Conservation (phyloP, 805 yeast genomes). For the Starmerella asiatica region DNA sequence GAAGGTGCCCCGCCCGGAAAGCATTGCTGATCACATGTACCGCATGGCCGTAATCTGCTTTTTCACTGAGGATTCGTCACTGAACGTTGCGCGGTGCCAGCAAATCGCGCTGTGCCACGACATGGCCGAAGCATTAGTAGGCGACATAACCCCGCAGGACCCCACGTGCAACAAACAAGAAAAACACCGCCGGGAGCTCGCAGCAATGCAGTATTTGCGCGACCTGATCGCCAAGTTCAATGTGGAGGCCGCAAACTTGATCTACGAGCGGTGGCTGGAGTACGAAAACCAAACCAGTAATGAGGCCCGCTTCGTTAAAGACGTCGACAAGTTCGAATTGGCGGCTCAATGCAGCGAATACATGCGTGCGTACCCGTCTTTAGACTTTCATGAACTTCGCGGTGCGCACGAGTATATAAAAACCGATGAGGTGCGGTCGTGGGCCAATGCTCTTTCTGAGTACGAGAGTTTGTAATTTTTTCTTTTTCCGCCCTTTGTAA, state of each 20-base stretch:
- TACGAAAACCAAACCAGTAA: constrained; percentile 70
- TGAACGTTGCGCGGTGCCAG: constrained; percentile 57
- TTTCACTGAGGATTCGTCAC: constrained; percentile 40
- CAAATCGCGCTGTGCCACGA: constrained; percentile 86
- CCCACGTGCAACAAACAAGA: constrained; percentile 51
- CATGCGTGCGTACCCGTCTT: constrained; percentile 47
- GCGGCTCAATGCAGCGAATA: constrained; percentile 43
- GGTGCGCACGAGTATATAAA: constrained; percentile 48
- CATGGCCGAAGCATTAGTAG: constrained; percentile 86
- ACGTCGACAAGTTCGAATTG: constrained; percentile 84
- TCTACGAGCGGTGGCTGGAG: constrained; percentile 67
- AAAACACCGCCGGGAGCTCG: constrained; percentile 69
- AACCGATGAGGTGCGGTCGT: constrained; percentile 51
- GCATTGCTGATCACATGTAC: constrained; percentile 91
- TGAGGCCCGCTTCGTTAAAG: constrained; percentile 86
- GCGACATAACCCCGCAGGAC: constrained; percentile 84
- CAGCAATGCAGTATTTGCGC: constrained; percentile 54
- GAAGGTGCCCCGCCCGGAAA: constrained; percentile 43
- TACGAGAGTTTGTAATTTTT: constrained; percentile 1
- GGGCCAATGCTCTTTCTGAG: constrained; percentile 41
- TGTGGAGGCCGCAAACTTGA: constrained; percentile 44
- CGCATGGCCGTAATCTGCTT: constrained; percentile 76
- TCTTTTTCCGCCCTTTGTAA: neutral
- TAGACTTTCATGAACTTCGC: constrained; percentile 58
- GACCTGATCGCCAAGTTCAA: constrained; percentile 55